Evolutionary conservation across 2,329 filamentous ascomycete genomes (phyloP).

Genomic region (Boeremia exigua): DNA sequence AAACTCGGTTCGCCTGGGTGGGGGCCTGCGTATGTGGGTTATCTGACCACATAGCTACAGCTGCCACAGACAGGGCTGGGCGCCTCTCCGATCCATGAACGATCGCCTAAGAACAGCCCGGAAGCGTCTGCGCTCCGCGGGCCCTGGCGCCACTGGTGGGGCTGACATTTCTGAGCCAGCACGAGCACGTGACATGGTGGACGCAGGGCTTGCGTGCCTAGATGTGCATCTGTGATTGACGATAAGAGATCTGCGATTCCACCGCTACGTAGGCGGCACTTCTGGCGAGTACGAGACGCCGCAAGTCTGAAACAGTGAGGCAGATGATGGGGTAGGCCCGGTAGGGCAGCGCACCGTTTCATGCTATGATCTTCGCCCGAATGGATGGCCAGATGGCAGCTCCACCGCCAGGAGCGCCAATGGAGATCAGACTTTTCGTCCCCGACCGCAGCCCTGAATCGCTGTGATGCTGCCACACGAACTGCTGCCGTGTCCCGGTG

Average conservation of each 20-base stretch:
- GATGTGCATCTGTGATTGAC: not conserved
- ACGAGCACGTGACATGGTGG: not conserved
- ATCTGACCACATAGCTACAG: not conserved
- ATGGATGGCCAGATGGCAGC: not conserved
- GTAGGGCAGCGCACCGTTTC: constrained; percentile 2
- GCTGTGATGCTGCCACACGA: not conserved
- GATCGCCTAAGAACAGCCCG: not conserved
- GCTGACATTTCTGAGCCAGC: not conserved
- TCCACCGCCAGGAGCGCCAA: constrained; percentile 3
- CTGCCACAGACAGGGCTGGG: not conserved
- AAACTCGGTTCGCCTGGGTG: constrained; percentile 1
- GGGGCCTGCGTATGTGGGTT: constrained; percentile 1
- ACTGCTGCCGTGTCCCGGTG: not conserved
- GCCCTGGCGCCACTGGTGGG: not conserved
- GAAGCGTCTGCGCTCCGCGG: not conserved
- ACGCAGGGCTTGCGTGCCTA: no score
- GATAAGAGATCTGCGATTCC: not conserved
- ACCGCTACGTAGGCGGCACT: not conserved
- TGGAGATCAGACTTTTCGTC: constrained; percentile 8
- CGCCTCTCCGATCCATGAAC: not conserved
- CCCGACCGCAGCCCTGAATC: not conserved
- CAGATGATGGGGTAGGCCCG: constrained; percentile 2
- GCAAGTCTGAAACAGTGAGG: not conserved
- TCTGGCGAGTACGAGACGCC: not conserved
- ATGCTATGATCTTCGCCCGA: constrained; percentile 5